Base-by-base conservation (phyloP, 768 basidiomycete species). In the Mycena olivaceomarginata region DNA sequence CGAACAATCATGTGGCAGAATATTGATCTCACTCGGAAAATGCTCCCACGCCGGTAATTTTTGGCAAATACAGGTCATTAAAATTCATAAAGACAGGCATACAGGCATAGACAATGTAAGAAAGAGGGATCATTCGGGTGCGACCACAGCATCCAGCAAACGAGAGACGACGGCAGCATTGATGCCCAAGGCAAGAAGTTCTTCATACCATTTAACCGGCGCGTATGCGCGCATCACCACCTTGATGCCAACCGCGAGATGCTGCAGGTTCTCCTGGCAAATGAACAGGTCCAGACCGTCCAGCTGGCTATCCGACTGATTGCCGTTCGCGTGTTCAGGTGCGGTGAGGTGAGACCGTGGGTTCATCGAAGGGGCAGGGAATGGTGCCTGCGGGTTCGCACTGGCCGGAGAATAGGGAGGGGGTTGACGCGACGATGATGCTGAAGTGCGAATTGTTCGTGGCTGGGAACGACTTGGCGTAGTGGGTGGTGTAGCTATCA, bases 151-250 rank as follows among this genome's bases (percentile, higher is more conserved):
- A 56, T 56, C 67, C 6, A 69, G 16, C 10, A 70, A 20, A 16
- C 13, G 13, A 5, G 68, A 25, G 3, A 70, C 18, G 7, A 48
- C 43, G 2, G 57, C 4, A 1, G 2, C 15, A 2, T 11, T 6
- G 9, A 70, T 31, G 12, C 60, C 59, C 57, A 71, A 63, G 7
- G 5, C 22, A 5, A 16, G 5, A 11, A 71, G 15, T 18, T 71
- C 70, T n/a, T 71, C 31, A 12, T 71, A 22, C 70, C 70, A 71
- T 63, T 71, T 63, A 6, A n/a, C 60, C 20, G 6, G 68, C 3
- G 13, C 3, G 13, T 11, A 20, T 8, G 7, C 60, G 13, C 60
- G 59, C n/a, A 63, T 46, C 59, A 71, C 60, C 60, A 71, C 1
- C 11, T 22, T 46, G 18, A 71, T 71, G 0, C 20, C 13, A 10